Conservation (phyloP, 345 rosid genomes). For the Ceriops tagal region DNA sequence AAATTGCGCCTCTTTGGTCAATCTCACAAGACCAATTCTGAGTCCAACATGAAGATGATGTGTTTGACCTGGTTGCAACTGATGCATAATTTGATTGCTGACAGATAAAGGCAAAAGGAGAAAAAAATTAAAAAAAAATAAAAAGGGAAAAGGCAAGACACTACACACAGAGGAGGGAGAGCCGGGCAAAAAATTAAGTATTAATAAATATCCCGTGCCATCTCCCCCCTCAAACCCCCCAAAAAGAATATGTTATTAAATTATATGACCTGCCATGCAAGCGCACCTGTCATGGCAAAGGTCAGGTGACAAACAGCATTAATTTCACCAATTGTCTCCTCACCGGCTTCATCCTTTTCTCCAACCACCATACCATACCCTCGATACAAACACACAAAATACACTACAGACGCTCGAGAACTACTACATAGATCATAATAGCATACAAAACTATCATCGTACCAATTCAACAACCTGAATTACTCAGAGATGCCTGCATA, state of each 20-base stretch:
- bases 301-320: slow-evolving; percentile 4
- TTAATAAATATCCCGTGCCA: slow-evolving; percentile 30
- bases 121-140: too few relatives aligned
- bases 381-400: too few relatives aligned
- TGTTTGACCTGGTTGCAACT: background rate
- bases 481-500: too few relatives aligned
- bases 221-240: slow-evolving; percentile 28
- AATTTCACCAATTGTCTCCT: background rate
- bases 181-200: slow-evolving; percentile 26
- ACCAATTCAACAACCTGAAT: too few relatives aligned
- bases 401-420: too few relatives aligned
- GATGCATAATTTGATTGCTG: background rate
- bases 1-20: background rate
- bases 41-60: background rate
- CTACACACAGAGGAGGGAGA: slow-evolving; percentile 28
- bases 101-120: background rate
- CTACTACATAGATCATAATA: too few relatives aligned
- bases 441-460: too few relatives aligned
- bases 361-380: background rate
- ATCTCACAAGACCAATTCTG: too few relatives aligned
- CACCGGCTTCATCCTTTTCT: background rate
- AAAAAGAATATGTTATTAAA: slow-evolving; percentile 17
- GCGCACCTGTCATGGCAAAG: slow-evolving; percentile 44
- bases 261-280: slow-evolving; percentile 38
- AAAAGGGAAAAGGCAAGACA: background rate